A percentile compares a stretch with the other conserved stretches of the same genome.
phyloP scores from a whole-genome alignment of 805 yeast genomes.

The Candida xiaguanensis region DNA sequence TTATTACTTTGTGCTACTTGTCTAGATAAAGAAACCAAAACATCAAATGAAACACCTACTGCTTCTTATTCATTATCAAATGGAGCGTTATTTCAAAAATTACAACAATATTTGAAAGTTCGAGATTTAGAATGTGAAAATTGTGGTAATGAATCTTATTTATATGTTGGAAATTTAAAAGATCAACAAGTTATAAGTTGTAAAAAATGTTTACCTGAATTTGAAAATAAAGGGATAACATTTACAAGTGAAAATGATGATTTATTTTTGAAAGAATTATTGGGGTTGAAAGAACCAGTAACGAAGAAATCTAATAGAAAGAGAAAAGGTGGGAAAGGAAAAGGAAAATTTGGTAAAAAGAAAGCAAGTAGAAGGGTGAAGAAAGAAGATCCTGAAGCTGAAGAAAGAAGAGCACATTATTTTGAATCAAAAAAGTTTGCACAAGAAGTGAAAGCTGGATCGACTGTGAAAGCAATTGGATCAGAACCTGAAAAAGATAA shows the following conservation, averaged over 20 bases:
- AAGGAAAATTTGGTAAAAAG: conserved; percentile 11
- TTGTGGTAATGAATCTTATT: conserved; percentile 41
- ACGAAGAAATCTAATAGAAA: conserved; percentile 25
- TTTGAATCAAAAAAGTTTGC: conserved; percentile 28
- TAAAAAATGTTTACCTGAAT: conserved; percentile 35
- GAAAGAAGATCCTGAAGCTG: conserved; percentile 26
- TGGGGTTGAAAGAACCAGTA: conserved; percentile 45
- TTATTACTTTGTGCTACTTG: conserved; percentile 47
- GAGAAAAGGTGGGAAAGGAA: conserved; percentile 30
- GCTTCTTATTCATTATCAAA: conserved; percentile 50
- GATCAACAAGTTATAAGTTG: conserved; percentile 34
- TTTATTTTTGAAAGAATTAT: conserved; percentile 41
- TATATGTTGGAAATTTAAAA: conserved; percentile 27
- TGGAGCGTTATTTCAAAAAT: conserved; percentile 51
- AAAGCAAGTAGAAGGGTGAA: conserved; percentile 14
- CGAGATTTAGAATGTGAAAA: conserved; percentile 47
- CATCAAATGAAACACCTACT: conserved; percentile 36
- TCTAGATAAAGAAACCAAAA: conserved; percentile 27
- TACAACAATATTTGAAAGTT: conserved; percentile 45
- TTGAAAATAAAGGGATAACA: conserved; percentile 8
- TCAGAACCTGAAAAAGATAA: conserved; percentile 14
- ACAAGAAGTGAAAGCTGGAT: conserved; percentile 32
- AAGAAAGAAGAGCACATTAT: conserved; percentile 37
- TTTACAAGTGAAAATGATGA: conserved; percentile 47
- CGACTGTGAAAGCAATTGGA: conserved; percentile 38